phyloP scores from a whole-genome alignment of 2,329 filamentous ascomycete species.

The Clarireedia homoeocarpa region DNA sequence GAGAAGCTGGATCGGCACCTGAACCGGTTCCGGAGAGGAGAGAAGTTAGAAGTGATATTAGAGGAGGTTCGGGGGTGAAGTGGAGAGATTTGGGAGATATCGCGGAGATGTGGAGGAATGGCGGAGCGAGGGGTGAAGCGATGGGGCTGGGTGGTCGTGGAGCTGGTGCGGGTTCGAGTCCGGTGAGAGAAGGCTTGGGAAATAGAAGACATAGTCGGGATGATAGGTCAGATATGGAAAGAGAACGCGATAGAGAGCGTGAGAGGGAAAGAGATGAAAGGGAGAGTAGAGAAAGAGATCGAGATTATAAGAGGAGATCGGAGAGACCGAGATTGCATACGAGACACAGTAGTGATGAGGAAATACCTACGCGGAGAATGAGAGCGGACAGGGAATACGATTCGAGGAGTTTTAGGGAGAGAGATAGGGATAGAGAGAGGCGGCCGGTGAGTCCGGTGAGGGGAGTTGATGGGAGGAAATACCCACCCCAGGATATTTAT shows the following conservation, averaged over 20 bases:
- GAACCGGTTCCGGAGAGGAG: slow-evolving; percentile 29
- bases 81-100: slow-evolving; percentile 9
- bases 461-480: slow-evolving; percentile 26
- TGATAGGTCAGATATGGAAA: slow-evolving; percentile 11
- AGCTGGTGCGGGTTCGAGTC: slow-evolving; percentile 9
- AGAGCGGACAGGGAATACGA: slow-evolving; percentile 13
- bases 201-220: slow-evolving; percentile 12
- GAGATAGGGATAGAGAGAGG: slow-evolving; percentile 16
- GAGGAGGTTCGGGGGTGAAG: slow-evolving; percentile 7
- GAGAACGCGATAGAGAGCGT: slow-evolving; percentile 6
- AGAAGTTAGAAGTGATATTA: slow-evolving; percentile 5
- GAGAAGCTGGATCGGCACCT: neutral
- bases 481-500: slow-evolving; percentile 12
- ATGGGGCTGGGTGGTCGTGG: slow-evolving; percentile 8
- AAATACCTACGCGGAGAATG: neutral
- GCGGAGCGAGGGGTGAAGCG: slow-evolving; percentile 11
- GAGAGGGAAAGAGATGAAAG: neutral
- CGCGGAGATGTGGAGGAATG: slow-evolving; percentile 11
- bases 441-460: slow-evolving; percentile 20
- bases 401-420: slow-evolving; percentile 6
- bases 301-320: slow-evolving; percentile 11
- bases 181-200: slow-evolving; percentile 9
- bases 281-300: slow-evolving; percentile 8
- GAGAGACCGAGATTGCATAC: neutral
- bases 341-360: slow-evolving; percentile 7